These are phyloP conservation scores for Trichocladium uniseriatum DNA, from an alignment of 495 filamentous ascomycete species.

Conservation along the genomic window DNA sequence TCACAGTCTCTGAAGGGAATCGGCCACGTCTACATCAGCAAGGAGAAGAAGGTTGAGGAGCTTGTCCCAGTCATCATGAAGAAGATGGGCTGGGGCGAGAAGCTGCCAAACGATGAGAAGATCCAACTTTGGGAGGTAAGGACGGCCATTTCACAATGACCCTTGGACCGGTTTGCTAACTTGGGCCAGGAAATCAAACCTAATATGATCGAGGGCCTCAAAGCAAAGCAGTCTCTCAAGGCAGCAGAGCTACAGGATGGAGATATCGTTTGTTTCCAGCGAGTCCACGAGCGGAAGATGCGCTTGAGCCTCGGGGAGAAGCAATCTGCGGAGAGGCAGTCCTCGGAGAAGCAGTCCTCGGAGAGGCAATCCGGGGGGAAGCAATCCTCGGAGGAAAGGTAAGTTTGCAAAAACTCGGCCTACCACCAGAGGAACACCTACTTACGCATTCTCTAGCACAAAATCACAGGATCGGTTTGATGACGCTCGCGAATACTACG, in stretches of 20 bases:
- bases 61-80: conserved; percentile 70
- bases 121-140: conserved; percentile 66
- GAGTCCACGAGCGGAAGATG: conserved; percentile 40
- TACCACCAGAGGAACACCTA: neutral
- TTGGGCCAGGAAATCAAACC: conserved; percentile 79
- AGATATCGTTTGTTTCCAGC: conserved; percentile 93
- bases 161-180: conserved; percentile 13
- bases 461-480: conserved; percentile 35
- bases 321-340: too few relatives aligned
- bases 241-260: conserved; percentile 94
- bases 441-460: conserved; percentile 8
- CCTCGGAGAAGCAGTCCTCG: conserved; percentile 17
- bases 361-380: conserved; percentile 14
- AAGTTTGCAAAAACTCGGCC: conserved; percentile 26
- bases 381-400: conserved; percentile 24
- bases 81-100: conserved; percentile 78
- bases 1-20: conserved; percentile 65
- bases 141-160: neutral
- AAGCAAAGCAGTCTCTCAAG: conserved; percentile 76
- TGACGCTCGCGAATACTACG: conserved; percentile 80
- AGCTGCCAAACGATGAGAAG: conserved; percentile 40
- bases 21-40: conserved; percentile 76
- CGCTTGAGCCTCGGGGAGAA: conserved; percentile 22
- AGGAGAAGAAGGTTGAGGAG: conserved; percentile 78
- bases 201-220: conserved; percentile 91